Percentiles rank a stretch among this genome's conserved stretches.
Conservation (phyloP, 2,329 filamentous ascomycete species). For the Xylaria sp. region DNA sequence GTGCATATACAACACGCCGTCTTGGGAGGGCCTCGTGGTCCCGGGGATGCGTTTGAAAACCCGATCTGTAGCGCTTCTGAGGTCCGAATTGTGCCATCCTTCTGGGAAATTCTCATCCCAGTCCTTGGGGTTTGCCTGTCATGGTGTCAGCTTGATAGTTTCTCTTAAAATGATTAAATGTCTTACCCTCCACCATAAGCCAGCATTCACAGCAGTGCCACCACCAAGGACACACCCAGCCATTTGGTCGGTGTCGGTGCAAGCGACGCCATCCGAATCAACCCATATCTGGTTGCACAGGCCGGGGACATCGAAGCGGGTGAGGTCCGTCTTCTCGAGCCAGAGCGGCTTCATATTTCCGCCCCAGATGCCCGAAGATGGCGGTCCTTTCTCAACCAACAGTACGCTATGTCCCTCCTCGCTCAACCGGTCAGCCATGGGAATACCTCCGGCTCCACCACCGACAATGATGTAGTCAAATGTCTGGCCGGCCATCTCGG, state of each 20-base stretch:
- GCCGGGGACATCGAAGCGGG: constrained; percentile 72
- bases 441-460: constrained; percentile 61
- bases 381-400: constrained; percentile 62
- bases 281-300: constrained; percentile 73
- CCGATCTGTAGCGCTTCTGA: constrained; percentile 59
- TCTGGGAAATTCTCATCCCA: constrained; percentile 73
- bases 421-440: constrained; percentile 63
- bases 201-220: constrained; percentile 68
- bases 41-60: constrained; percentile 71
- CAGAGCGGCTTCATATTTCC: constrained; percentile 59
- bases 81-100: constrained; percentile 70
- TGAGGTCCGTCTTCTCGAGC: constrained; percentile 62
- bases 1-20: constrained; percentile 67
- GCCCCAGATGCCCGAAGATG: constrained; percentile 65
- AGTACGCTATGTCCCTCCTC: constrained; percentile 67
- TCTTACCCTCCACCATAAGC: constrained; percentile 65
- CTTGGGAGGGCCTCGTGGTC: constrained; percentile 65
- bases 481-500: constrained; percentile 39
- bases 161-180: not conserved
- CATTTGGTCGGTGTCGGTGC: constrained; percentile 71
- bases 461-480: constrained; percentile 67
- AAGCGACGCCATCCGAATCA: constrained; percentile 65
- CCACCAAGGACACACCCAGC: constrained; percentile 74
- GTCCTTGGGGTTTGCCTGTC: constrained; percentile 62
- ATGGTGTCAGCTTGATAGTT: not conserved